Conservation (phyloP, 192 early-diverging fungal genomes). For the Coemansia aciculifera region DNA sequence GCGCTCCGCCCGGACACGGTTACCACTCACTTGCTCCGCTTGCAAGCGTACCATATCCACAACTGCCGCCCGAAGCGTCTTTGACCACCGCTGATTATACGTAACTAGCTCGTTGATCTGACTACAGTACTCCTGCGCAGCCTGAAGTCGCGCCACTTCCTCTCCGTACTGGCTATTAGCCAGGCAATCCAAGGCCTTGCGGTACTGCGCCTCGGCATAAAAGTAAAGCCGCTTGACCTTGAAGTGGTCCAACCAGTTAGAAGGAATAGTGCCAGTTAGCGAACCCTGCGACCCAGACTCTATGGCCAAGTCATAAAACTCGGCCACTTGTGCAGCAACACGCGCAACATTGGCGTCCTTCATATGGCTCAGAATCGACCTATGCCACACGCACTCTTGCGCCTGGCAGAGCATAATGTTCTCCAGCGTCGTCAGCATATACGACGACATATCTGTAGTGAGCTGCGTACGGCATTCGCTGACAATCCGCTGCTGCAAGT, state of each 20-base stretch:
- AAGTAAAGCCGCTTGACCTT: slow-evolving; percentile 76
- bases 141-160: slow-evolving; percentile 72
- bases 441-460: slow-evolving; percentile 68
- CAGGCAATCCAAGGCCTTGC: slow-evolving; percentile 74
- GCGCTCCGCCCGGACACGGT: slow-evolving; percentile 68
- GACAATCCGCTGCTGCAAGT: slow-evolving; percentile 60
- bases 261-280: slow-evolving; percentile 57
- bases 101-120: slow-evolving; percentile 34
- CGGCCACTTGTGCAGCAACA: slow-evolving; percentile 73
- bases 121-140: slow-evolving; percentile 36
- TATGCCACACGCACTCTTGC: slow-evolving; percentile 91
- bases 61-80: slow-evolving; percentile 27
- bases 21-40: slow-evolving; percentile 52
- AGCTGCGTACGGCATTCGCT: slow-evolving; percentile 66
- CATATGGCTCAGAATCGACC: slow-evolving; percentile 78
- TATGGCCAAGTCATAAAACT: slow-evolving; percentile 68
- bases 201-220: slow-evolving; percentile 72
- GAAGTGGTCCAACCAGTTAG: slow-evolving; percentile 69
- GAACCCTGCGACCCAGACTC: slow-evolving; percentile 65
- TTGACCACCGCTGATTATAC: slow-evolving; percentile 48
- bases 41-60: slow-evolving; percentile 46
- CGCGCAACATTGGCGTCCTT: slow-evolving; percentile 76
- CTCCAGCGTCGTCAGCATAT: slow-evolving; percentile 66
- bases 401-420: slow-evolving; percentile 91
- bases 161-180: slow-evolving; percentile 80